Evolutionary conservation across 1,284 basidiomycete species (phyloP).

Genomic region (Ceratobasidium theobromae): DNA sequence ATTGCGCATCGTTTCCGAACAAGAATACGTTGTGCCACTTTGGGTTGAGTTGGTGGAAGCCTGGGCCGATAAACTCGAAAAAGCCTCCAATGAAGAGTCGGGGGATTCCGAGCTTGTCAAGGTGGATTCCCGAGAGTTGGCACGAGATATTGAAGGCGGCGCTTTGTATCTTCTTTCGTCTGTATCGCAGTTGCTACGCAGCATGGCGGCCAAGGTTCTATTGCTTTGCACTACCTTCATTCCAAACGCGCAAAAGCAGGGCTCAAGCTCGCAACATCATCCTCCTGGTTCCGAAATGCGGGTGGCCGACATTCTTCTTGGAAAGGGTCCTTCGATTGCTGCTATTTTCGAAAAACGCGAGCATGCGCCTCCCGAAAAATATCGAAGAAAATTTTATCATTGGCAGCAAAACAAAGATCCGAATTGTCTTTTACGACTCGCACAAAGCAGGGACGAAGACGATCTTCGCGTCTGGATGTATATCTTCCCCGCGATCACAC

Average conservation of each 20-base stretch:
- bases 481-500: conserved; percentile 64
- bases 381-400: conserved; percentile 8
- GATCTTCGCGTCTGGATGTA: conserved; percentile 73
- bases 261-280: conserved; percentile 49
- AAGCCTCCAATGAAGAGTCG: conserved; percentile 42
- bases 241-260: conserved; percentile 48
- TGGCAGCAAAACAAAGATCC: conserved; percentile 29
- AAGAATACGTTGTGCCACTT: conserved; percentile 59
- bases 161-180: conserved; percentile 80
- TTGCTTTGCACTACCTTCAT: conserved; percentile 38
- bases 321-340: conserved; percentile 56
- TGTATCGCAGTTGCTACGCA: conserved; percentile 53
- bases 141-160: conserved; percentile 65
- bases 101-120: conserved; percentile 31
- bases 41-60: conserved; percentile 76
- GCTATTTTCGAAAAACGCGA: conserved; percentile 39
- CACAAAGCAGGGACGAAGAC: conserved; percentile 58
- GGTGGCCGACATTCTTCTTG: conserved; percentile 56
- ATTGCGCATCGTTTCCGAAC: conserved; percentile 60
- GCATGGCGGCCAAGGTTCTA: conserved; percentile 60
- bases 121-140: conserved; percentile 40
- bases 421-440: conserved; percentile 35
- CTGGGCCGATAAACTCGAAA: conserved; percentile 58
- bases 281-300: conserved; percentile 40
- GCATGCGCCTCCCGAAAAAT: conserved; percentile 28